Base-by-base conservation (phyloP, 495 filamentous ascomycete genomes). In the Xylaria cubensis region DNA sequence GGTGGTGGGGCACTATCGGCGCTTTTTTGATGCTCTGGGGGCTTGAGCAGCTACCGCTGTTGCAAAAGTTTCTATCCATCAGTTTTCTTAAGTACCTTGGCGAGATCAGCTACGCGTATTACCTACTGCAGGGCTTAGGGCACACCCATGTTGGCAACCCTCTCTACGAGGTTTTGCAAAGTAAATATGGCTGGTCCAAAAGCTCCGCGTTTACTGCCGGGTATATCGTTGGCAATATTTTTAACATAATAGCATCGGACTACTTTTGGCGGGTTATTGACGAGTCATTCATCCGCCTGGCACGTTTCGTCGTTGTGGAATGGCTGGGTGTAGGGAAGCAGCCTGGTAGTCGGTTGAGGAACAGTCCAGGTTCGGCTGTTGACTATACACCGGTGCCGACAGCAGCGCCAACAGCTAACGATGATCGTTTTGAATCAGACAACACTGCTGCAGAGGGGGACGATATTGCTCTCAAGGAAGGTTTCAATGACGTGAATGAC, bases 71-170 rank as follows among this genome's bases (percentile, higher is more conserved):
- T 41, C 64, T 67, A 53, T 67, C 64, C 64, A 17, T 67, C 32
- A 67, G 64, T 39, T 67, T 67, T 29, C 64, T 67, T 1, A 67
- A 67, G 32, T 67, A 67, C 46, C 64, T 67, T 36, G 64, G 64
- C 64, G 64, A 67, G 46, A 67, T 67, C 64, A 67, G 64, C 46
- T 67, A 67, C 32, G 64, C 64, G 19, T 67, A 67, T 53, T 67
- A 67, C 64, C 64, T 67, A 53, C 46, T 67, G 32, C 64, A 67
- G 29, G 64, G 48, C 21, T 39, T 67, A 17, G 64, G 64, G 17
- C 19, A 53, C 48, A 67, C 64, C 32, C 64, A 67, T 39, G 46
- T 67, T 32, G 64, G 64, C 44, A 39, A 12, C 64, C 64, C 64
- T 51, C 13, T 67, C 39, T 67, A 67, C 64, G 19, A 21, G 2